Conservation (phyloP, 768 basidiomycete species). For the Boletus bicolor region DNA sequence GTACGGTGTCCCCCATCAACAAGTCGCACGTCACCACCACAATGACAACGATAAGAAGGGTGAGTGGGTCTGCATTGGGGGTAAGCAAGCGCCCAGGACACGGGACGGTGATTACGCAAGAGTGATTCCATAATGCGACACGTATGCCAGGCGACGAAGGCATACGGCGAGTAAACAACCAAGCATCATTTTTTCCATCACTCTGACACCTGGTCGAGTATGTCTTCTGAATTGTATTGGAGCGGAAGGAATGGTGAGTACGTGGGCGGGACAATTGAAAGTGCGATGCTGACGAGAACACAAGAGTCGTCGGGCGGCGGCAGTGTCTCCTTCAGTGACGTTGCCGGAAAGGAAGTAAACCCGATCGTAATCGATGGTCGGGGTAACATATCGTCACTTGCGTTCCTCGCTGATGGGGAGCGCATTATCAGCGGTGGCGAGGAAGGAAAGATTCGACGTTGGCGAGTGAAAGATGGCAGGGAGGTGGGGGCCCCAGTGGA, state of each 20-base stretch:
- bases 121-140: no score
- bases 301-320: no score
- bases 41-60: no score
- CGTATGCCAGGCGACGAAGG: no score
- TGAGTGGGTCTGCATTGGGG: no score
- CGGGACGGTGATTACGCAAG: no score
- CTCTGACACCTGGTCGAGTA: neutral
- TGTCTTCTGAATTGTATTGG: neutral
- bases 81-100: no score
- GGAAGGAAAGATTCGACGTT: neutral
- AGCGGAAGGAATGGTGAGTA: neutral
- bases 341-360: neutral
- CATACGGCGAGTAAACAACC: no score
- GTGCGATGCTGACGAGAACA: neutral
- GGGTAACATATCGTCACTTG: neutral
- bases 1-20: no score
- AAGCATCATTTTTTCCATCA: no score
- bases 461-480: neutral
- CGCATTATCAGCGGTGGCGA: neutral
- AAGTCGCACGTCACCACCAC: no score
- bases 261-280: neutral
- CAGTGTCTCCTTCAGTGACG: no score
- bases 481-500: neutral
- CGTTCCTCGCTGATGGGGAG: neutral
- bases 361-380: neutral